These are phyloP conservation scores for Cardiospermum halicacabum DNA, from an alignment of 345 rosid species.

Conservation along the genomic window DNA sequence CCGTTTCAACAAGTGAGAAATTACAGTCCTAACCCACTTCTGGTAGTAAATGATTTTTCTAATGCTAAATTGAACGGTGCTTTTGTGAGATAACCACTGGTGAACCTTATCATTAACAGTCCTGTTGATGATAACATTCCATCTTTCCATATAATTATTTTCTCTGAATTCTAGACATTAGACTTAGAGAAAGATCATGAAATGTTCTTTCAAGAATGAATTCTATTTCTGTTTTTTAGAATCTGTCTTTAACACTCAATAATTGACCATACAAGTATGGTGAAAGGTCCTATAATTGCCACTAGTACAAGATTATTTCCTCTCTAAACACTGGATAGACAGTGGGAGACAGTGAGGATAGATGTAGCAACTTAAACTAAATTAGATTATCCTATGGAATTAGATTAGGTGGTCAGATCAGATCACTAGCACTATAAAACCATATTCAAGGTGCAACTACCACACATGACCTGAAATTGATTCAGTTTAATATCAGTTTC, in stretches of 20 bases:
- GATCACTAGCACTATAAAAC: background rate
- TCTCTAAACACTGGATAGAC: background rate
- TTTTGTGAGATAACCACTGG: too few relatives aligned
- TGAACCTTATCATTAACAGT: too few relatives aligned
- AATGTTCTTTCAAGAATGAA: background rate
- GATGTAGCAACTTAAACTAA: background rate
- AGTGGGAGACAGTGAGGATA: background rate
- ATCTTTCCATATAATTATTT: too few relatives aligned
- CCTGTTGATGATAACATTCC: too few relatives aligned
- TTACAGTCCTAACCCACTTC: too few relatives aligned
- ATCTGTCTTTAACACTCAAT: background rate
- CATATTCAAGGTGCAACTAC: background rate
- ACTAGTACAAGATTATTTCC: background rate
- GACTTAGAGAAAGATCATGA: too few relatives aligned
- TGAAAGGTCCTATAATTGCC: background rate
- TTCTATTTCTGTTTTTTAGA: background rate
- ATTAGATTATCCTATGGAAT: background rate
- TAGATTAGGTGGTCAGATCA: background rate
- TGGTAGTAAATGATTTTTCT: too few relatives aligned
- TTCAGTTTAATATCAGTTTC: background rate
- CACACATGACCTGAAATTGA: background rate
- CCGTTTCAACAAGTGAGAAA: too few relatives aligned
- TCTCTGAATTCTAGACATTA: too few relatives aligned
- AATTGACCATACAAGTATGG: background rate
- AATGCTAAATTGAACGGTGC: too few relatives aligned